phyloP scores from a whole-genome alignment of 805 yeast species.

The Torulaspora microellipsoides region DNA sequence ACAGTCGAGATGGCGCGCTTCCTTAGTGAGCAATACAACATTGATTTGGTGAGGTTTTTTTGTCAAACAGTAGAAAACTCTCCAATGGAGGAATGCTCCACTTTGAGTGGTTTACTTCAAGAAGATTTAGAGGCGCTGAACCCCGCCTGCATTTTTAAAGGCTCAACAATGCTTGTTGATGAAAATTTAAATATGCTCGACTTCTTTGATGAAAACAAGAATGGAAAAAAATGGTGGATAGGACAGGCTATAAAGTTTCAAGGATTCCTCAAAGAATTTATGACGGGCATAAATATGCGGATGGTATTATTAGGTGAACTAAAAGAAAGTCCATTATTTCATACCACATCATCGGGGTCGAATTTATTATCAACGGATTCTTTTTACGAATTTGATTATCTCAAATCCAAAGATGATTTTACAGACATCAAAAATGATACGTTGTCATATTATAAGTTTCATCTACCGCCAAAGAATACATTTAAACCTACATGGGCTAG shows the following conservation, averaged over 20 bases:
- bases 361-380: constrained; percentile 30
- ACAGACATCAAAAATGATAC: background rate
- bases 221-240: constrained; percentile 42
- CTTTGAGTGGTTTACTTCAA: constrained; percentile 39
- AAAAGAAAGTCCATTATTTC: constrained; percentile 2
- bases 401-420: constrained; percentile 13
- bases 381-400: constrained; percentile 44
- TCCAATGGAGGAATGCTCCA: constrained; percentile 47
- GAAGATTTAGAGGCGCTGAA: constrained; percentile 31
- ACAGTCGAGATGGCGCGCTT: constrained; percentile 35
- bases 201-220: constrained; percentile 27
- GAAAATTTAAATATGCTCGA: constrained; percentile 7
- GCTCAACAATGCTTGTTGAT: constrained; percentile 34
- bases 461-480: constrained; percentile 12
- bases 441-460: constrained; percentile 1
- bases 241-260: constrained; percentile 37
- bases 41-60: constrained; percentile 44
- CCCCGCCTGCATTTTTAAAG: constrained; percentile 42
- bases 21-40: constrained; percentile 45
- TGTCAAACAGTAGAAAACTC: constrained; percentile 37
- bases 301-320: constrained; percentile 35
- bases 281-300: constrained; percentile 33
- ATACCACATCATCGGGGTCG: background rate
- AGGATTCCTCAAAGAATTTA: constrained; percentile 29
- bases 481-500: constrained; percentile 16